These are phyloP conservation scores for Lipomyces anomalus DNA, from an alignment of 805 yeast species.

Conservation along the genomic window DNA sequence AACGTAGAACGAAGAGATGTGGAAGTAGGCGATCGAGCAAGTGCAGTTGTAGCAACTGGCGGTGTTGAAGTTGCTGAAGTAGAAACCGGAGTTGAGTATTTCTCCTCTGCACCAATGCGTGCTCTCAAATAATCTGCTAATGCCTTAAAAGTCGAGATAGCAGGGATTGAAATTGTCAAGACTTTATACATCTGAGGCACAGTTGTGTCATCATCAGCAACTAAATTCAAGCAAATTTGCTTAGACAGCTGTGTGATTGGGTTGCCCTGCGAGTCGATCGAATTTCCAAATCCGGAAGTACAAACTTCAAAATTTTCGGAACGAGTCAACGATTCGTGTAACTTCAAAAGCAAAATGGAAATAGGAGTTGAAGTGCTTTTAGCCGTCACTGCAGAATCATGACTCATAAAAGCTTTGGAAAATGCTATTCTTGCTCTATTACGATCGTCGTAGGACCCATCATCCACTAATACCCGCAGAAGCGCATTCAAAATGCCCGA, in stretches of 20 bases:
- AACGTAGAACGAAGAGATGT: too few species aligned
- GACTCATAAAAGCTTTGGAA: conserved; percentile 38
- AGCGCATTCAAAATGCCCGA: conserved; percentile 56
- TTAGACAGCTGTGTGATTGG: conserved; percentile 47
- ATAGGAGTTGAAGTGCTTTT: conserved; percentile 35
- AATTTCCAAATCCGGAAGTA: conserved; percentile 36
- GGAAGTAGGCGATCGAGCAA: too few species aligned
- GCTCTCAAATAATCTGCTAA: conserved; percentile 42
- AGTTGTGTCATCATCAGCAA: conserved; percentile 33
- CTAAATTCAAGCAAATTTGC: conserved; percentile 58
- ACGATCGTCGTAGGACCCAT: conserved; percentile 3
- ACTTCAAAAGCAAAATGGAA: conserved; percentile 45
- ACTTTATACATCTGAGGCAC: conserved; percentile 27
- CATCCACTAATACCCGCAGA: conserved; percentile 25
- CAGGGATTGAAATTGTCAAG: conserved; percentile 43
- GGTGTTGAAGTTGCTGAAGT: conserved; percentile 8
- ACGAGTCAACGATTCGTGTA: conserved; percentile 70
- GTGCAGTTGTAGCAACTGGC: conserved; percentile 3
- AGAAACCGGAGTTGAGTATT: conserved; percentile 16
- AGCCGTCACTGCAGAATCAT: conserved; percentile 26
- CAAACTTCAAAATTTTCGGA: conserved; percentile 66
- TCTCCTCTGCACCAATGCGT: conserved; percentile 29
- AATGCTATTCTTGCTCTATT: conserved; percentile 37
- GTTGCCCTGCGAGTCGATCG: conserved; percentile 6
- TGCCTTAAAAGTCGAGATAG: conserved; percentile 46